phyloP scores from a whole-genome alignment of 352 stramenopile species.

The Pythium rhizo-oryzae region DNA sequence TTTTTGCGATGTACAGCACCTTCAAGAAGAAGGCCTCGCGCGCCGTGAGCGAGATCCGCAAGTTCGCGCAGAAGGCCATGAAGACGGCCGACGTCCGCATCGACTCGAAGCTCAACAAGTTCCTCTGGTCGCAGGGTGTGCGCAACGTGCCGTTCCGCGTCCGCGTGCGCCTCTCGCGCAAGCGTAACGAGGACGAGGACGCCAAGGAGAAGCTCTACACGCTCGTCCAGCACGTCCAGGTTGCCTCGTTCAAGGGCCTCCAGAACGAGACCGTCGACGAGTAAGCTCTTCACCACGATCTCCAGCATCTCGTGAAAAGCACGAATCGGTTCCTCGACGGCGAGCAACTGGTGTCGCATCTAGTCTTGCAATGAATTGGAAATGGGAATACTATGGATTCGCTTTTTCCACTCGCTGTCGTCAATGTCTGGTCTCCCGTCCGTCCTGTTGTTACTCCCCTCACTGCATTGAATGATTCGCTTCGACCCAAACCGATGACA shows the following conservation, averaged over 20 bases:
- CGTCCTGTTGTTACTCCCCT: no score
- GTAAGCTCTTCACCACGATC: conserved; percentile 47
- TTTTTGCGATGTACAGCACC: conserved; percentile 53
- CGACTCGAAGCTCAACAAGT: conserved; percentile 97
- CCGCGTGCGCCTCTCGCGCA: conserved; percentile 96
- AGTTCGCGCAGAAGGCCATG: conserved; percentile 98
- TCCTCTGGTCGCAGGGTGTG: conserved; percentile 97
- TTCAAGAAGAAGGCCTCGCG: conserved; percentile 99
- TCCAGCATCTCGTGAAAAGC: background rate
- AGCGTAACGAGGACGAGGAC: conserved; percentile 99
- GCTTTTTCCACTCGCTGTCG: conserved; percentile 7
- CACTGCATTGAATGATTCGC: no score
- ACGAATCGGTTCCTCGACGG: conserved; percentile 12
- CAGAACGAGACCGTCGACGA: conserved; percentile 96
- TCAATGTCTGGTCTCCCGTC: background rate
- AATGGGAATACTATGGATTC: conserved; percentile 28
- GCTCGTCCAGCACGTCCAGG: conserved; percentile 97
- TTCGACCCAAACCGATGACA: no score
- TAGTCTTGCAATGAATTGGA: conserved; percentile 28
- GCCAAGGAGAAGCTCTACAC: conserved; percentile 99
- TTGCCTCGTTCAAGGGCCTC: conserved; percentile 96
- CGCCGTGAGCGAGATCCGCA: conserved; percentile 97
- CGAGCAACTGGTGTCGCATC: conserved; percentile 22
- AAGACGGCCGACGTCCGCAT: conserved; percentile 97
- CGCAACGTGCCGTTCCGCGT: conserved; percentile 98